phyloP scores from a whole-genome alignment of 2,329 filamentous ascomycete genomes.

The Cladosporium velox region DNA sequence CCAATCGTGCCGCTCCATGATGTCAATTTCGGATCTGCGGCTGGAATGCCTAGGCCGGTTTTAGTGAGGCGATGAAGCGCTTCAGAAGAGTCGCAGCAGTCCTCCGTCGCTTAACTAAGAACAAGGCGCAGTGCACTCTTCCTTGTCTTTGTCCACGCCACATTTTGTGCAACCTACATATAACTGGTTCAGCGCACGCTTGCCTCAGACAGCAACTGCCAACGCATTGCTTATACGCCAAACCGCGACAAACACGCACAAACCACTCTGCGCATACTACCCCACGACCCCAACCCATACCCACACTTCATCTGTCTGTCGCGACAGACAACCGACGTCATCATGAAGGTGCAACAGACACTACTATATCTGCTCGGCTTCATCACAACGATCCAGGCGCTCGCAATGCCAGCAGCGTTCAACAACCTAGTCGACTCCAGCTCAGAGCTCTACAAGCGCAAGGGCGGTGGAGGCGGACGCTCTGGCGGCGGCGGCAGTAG shows the following conservation, averaged over 20 bases:
- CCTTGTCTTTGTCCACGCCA: background rate
- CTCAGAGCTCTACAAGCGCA: constrained; percentile 47
- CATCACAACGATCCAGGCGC: constrained; percentile 36
- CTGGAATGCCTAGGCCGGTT: constrained; percentile 2
- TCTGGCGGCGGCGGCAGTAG: constrained; percentile 39
- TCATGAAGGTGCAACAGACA: constrained; percentile 34
- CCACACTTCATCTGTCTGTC: background rate
- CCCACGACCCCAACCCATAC: background rate
- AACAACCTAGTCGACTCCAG: constrained; percentile 38
- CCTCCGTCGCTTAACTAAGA: background rate
- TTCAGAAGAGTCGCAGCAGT: background rate
- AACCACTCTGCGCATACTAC: background rate
- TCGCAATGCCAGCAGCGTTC: constrained; percentile 34
- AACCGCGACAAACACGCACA: background rate
- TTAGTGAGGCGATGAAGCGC: constrained; percentile 1
- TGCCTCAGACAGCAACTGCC: constrained; percentile 3
- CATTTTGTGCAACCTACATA: background rate
- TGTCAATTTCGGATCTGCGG: constrained; percentile 11
- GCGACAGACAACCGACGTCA: constrained; percentile 23
- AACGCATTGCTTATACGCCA: background rate
- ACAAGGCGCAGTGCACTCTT: background rate
- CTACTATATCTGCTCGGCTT: constrained; percentile 34
- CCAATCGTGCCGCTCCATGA: constrained; percentile 1
- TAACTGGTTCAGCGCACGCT: background rate
- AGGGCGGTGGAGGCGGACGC: constrained; percentile 50